Conservation (phyloP, 2,329 filamentous ascomycete species). For the Ophiostoma sp. region DNA sequence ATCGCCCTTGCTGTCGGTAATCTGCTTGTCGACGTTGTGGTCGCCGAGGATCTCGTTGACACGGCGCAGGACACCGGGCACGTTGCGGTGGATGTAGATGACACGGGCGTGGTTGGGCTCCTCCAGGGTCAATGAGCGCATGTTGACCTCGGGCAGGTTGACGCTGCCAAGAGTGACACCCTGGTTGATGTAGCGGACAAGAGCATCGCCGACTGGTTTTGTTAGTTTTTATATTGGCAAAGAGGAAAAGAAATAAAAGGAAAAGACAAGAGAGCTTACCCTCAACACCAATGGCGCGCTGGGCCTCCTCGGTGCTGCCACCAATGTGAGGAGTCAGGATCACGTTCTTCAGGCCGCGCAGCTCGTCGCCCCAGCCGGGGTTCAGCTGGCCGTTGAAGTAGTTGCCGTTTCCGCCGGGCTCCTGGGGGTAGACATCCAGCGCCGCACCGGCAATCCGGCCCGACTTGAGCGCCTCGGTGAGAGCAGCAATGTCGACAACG, state of each 20-base stretch:
- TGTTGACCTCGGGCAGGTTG: constrained; percentile 90
- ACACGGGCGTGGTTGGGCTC: constrained; percentile 85
- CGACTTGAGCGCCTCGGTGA: constrained; percentile 78
- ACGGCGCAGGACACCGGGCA: constrained; percentile 87
- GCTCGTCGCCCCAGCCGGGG: constrained; percentile 69
- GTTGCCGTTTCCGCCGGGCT: constrained; percentile 89
- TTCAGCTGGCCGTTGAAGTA: constrained; percentile 87
- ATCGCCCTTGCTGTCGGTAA: constrained; percentile 91
- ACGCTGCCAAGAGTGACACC: constrained; percentile 86
- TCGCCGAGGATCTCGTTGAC: constrained; percentile 93
- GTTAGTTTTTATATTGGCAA: constrained; percentile 20
- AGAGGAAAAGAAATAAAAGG: background rate
- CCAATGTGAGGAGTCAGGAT: constrained; percentile 96
- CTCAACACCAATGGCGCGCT: constrained; percentile 91
- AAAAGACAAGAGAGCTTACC: constrained; percentile 37
- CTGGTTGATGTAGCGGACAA: constrained; percentile 94
- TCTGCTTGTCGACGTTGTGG: constrained; percentile 99
- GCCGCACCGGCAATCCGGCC: constrained; percentile 90
- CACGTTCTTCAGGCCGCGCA: constrained; percentile 80
- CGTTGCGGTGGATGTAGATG: constrained; percentile 94
- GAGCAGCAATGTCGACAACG: constrained; percentile 87
- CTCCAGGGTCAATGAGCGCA: constrained; percentile 84
- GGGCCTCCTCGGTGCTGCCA: constrained; percentile 94
- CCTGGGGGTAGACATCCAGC: constrained; percentile 92
- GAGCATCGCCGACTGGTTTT: constrained; percentile 65